Conservation (phyloP, 768 basidiomycete species). For the Lactifluus rugatus region DNA sequence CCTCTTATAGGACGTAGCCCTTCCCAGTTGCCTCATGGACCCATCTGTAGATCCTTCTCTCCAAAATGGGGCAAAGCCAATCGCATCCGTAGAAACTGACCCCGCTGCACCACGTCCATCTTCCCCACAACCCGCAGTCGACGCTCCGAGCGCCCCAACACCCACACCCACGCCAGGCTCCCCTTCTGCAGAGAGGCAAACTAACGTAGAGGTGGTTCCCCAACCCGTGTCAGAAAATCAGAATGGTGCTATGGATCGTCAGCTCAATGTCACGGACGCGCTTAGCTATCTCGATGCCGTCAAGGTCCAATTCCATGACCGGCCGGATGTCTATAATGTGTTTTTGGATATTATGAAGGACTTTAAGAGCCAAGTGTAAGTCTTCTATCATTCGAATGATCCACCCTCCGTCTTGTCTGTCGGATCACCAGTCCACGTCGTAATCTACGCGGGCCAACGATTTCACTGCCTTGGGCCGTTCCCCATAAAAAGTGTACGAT, state of each 20-base stretch:
- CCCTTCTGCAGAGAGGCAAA: not conserved
- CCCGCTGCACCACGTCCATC: not conserved
- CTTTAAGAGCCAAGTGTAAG: constrained; percentile 55
- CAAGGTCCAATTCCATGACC: constrained; percentile 48
- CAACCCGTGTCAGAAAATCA: constrained; percentile 9
- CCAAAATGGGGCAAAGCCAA: not conserved
- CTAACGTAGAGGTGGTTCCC: not conserved
- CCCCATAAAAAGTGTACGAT: not conserved
- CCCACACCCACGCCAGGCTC: not conserved
- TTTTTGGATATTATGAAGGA: constrained; percentile 69
- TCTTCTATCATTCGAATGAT: not conserved
- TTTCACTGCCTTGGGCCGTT: not conserved
- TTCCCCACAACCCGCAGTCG: not conserved
- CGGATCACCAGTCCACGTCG: not conserved
- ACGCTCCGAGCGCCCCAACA: not conserved
- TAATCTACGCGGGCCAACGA: not conserved
- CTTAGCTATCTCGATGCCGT: constrained; percentile 55
- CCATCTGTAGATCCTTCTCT: not conserved
- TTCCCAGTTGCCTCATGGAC: not conserved
- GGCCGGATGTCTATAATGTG: constrained; percentile 53
- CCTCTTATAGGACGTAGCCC: not conserved
- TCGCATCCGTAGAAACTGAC: not conserved
- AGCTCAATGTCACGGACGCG: constrained; percentile 53
- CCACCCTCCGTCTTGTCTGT: not conserved
- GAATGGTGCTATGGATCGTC: constrained; percentile 27